Base-by-base conservation (phyloP, 2,329 filamentous ascomycete species). In the Aschersonia sp. region DNA sequence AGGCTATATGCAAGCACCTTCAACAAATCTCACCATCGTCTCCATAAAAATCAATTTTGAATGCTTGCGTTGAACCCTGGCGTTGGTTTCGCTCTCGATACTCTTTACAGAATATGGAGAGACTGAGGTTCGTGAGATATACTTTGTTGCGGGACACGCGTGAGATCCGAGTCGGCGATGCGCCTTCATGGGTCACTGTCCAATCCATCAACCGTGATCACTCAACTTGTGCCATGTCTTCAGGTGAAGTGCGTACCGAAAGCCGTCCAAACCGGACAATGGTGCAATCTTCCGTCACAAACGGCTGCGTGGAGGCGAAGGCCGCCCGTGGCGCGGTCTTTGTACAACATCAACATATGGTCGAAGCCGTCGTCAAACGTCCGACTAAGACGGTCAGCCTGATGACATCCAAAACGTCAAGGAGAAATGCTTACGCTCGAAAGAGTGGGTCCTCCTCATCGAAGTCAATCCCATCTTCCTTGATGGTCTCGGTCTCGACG, bases 231-330 rank as follows among this genome's bases (percentile, higher is more conserved):
- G 5, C 2, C 6, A 10, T 31, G 10, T 42, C 3, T 12, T 42
- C 20, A 1, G 6, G 9, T 20, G n/a, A 2, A 20, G 31, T 5
- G 31, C 71, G 30, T 63, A 80, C 77, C 63, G 54, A 82, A 82
- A 2, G 78, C 77, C 2, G 78, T 82, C 78, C 78, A 82, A 6
- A 82, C 69, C 1, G 78, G 78, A 54, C 75, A 78, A 46, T 65
- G 65, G 31, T 64, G 66, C 45, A 79, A 56, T 46, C 73, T 69
- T 2, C 75, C 77, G n/a, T 73, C 70, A 65, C 68, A 72, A 0
- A 77, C 70, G 1, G 73, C 67, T 9, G 75, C 74, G 45, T 80
- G 76, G 0, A 82, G 69, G 9, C 78, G 72, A 2, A 75, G 49
- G 2, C 70, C 71, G 7, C 64, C 61, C 1, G 71, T 74, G 30